Evolutionary conservation across 1,284 basidiomycete species (phyloP).

Genomic region (Pascua guehoae): DNA sequence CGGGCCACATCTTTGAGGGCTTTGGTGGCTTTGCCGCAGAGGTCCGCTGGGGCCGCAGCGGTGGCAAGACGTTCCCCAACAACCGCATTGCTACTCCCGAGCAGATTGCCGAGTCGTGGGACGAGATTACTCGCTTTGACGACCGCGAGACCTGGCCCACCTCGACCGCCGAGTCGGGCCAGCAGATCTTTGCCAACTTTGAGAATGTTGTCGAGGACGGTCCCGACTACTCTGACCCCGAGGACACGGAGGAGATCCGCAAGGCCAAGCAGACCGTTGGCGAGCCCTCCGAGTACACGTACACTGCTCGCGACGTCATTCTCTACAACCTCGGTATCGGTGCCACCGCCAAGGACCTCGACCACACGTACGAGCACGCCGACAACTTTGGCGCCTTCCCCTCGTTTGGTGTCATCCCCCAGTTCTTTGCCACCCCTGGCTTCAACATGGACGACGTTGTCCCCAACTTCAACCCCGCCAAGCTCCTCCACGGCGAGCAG

Average conservation of each 20-base stretch:
- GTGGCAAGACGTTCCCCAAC: constrained; percentile 70
- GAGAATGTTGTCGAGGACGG: constrained; percentile 64
- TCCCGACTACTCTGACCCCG: constrained; percentile 65
- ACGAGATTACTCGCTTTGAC: constrained; percentile 75
- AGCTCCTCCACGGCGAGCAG: constrained; percentile 97
- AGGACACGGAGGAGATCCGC: constrained; percentile 78
- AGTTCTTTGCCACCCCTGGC: constrained; percentile 65
- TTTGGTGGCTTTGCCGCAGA: constrained; percentile 90
- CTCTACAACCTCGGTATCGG: constrained; percentile 95
- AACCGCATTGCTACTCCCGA: constrained; percentile 72
- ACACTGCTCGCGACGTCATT: constrained; percentile 85
- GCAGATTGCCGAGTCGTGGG: constrained; percentile 73
- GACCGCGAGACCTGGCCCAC: constrained; percentile 72
- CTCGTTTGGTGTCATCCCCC: constrained; percentile 95
- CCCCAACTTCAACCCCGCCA: constrained; percentile 92
- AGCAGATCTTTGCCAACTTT: constrained; percentile 78
- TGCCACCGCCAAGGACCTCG: constrained; percentile 86
- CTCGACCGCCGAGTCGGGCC: constrained; percentile 66
- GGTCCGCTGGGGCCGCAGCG: constrained; percentile 88
- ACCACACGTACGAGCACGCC: constrained; percentile 86
- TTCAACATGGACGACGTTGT: constrained; percentile 72
- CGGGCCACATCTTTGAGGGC: constrained; percentile 80
- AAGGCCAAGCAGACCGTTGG: constrained; percentile 68
- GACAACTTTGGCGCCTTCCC: constrained; percentile 81
- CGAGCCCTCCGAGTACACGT: constrained; percentile 64